Base-by-base conservation (phyloP, 1,139 yeast genomes). In the Arxiozyma bovina region DNA sequence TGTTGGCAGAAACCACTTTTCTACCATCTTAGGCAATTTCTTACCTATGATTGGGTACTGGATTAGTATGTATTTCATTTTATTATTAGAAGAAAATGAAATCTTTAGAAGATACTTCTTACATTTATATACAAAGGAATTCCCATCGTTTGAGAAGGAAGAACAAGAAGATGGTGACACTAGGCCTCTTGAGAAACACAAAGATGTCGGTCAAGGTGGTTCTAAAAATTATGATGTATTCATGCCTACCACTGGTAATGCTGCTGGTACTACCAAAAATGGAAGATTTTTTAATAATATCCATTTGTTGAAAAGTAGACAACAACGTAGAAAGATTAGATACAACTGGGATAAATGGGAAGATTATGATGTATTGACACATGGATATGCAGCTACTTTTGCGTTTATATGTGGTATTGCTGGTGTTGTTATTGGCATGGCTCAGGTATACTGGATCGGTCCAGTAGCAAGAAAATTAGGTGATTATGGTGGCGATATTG, bases 11-110 rank as follows among this genome's bases (percentile, higher is more conserved):
- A 74, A 86, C 68, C 81, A 83, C 62, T 86, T 90, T 67, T 77
- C 90, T 49, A 77, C 82, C 4, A 88, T 89, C 58, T 74, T 90
- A 65, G 82, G 90, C n/a, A 90, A 89, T 65, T 90, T 90, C 73
- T 74, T 90, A 61, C 96, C 97, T 11, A 89, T 90, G 96, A 81
- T 90, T 57, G 96, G 96, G 0, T 90, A 90, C 72, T 90, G 97
- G 97, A 80, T 87, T 53, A 82, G 93, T 53, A 87, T 90, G 74
- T 90, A 89, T 70, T 81, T 86, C 63, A 79, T 81, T 30, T 71
- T 89, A 53, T 70, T 89, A 49, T 59, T 87, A 2, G 91, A 87
- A 63, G 97, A 90, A 66, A 87, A 87, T 63, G 55, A 78, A 7
- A 77, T 89, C 22, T 89, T 89, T 72, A 78, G 96, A 66, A 77